Conservation (phyloP, 208 protist species). For the Leishmania gerbilli region DNA sequence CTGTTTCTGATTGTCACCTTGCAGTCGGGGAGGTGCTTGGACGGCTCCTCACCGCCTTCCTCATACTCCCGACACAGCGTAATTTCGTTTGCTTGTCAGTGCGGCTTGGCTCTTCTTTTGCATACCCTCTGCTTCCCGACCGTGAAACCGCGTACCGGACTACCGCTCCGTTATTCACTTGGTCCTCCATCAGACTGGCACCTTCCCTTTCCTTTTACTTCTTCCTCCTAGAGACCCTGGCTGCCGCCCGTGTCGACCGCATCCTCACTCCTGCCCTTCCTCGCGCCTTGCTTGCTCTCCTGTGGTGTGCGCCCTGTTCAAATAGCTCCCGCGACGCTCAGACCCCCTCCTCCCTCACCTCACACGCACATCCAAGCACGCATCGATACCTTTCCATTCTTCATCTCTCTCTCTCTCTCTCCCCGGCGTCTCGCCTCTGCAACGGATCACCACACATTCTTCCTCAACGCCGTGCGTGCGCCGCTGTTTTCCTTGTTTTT, state of each 20-base stretch:
- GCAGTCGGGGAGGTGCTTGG: not conserved
- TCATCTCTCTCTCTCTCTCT: not conserved
- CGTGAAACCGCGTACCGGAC: not conserved
- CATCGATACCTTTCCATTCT: not conserved
- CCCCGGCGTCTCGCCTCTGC: not conserved
- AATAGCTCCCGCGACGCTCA: not conserved
- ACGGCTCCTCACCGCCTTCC: not conserved
- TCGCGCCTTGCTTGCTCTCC: not conserved
- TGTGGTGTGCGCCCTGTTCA: not conserved
- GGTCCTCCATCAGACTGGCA: not conserved
- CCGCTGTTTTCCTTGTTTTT: not conserved
- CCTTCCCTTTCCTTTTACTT: conserved; percentile 5
- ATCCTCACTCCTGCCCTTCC: not conserved
- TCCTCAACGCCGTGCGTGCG: not conserved
- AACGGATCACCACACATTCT: not conserved
- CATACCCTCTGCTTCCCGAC: not conserved
- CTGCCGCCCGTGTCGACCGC: not conserved
- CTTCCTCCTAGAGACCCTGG: not conserved
- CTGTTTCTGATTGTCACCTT: not conserved
- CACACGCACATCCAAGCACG: not conserved
- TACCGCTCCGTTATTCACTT: not conserved
- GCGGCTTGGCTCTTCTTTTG: not conserved
- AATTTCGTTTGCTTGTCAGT: not conserved
- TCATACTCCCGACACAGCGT: not conserved
- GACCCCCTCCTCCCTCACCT: not conserved